Percentiles rank a stretch among this genome's conserved stretches.
Conservation (phyloP, 2,329 filamentous ascomycete genomes). For the Ceratocystis albifundus region DNA sequence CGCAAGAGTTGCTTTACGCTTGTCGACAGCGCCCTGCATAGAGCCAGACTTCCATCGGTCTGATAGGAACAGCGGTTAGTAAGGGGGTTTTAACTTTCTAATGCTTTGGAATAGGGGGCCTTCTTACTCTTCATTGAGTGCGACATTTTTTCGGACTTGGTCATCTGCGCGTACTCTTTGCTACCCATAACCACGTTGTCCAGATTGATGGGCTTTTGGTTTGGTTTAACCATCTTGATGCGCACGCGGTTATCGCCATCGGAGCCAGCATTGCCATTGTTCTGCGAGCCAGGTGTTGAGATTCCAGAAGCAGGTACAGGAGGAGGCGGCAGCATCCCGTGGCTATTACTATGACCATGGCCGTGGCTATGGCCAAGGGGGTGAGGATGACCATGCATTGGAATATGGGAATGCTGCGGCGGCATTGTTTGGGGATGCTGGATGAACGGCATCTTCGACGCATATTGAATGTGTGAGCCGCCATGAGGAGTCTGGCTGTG, state of each 20-base stretch:
- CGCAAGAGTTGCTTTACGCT: constrained; percentile 48
- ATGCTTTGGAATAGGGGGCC: neutral
- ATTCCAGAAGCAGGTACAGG: neutral
- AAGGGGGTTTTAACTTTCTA: neutral
- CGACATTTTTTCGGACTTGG: constrained; percentile 56
- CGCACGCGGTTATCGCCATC: constrained; percentile 14
- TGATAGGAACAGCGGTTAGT: constrained; percentile 29
- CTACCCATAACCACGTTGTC: constrained; percentile 23
- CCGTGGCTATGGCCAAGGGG: neutral
- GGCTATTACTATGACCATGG: neutral
- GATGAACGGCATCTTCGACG: constrained; percentile 16
- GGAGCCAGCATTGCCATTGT: neutral
- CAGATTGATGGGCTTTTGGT: constrained; percentile 21
- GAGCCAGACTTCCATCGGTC: constrained; percentile 50
- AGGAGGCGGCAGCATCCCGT: neutral
- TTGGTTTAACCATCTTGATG: constrained; percentile 23
- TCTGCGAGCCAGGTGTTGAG: neutral
- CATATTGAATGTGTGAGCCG: constrained; percentile 7
- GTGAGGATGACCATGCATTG: neutral
- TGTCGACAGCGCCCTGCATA: constrained; percentile 49
- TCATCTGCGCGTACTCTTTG: constrained; percentile 51
- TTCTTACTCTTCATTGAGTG: constrained; percentile 51
- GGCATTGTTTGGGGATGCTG: constrained; percentile 12
- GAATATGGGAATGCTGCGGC: neutral
- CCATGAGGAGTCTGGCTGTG: constrained; percentile 1